Conservation (phyloP, 2,329 filamentous ascomycete genomes). For the Pestalotiopsis sp. region DNA sequence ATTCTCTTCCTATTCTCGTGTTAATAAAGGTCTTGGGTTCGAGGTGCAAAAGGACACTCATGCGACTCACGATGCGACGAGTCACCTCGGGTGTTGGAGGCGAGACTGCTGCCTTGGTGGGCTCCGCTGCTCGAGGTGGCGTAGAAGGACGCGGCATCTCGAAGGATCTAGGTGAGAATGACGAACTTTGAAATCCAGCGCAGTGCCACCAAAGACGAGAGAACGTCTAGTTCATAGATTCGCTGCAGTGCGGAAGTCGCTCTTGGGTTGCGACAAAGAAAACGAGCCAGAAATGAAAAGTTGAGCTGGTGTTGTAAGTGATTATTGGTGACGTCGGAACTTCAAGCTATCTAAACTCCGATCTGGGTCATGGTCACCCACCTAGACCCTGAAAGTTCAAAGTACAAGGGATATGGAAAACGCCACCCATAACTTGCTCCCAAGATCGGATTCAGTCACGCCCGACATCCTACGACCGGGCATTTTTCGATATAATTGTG, state of each 20-base stretch:
- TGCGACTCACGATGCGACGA: conserved; percentile 53
- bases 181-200: neutral
- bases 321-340: conserved; percentile 29
- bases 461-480: neutral
- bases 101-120: conserved; percentile 37
- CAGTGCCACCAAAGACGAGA: neutral
- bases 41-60: neutral
- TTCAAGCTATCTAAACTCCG: conserved; percentile 17
- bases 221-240: neutral
- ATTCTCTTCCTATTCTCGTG: conserved; percentile 71
- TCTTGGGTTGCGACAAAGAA: conserved; percentile 12
- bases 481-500: neutral
- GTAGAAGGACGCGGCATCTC: conserved; percentile 52
- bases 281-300: conserved; percentile 8
- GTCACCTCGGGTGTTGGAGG: conserved; percentile 59
- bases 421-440: neutral
- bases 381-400: neutral
- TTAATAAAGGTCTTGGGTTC: conserved; percentile 16
- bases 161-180: neutral
- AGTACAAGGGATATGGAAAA: neutral
- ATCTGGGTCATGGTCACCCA: neutral
- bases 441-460: neutral
- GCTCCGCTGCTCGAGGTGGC: conserved; percentile 39
- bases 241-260: neutral
- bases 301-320: neutral